phyloP scores from a whole-genome alignment of 495 filamentous ascomycete genomes.

The Aspergillus ellipticus region DNA sequence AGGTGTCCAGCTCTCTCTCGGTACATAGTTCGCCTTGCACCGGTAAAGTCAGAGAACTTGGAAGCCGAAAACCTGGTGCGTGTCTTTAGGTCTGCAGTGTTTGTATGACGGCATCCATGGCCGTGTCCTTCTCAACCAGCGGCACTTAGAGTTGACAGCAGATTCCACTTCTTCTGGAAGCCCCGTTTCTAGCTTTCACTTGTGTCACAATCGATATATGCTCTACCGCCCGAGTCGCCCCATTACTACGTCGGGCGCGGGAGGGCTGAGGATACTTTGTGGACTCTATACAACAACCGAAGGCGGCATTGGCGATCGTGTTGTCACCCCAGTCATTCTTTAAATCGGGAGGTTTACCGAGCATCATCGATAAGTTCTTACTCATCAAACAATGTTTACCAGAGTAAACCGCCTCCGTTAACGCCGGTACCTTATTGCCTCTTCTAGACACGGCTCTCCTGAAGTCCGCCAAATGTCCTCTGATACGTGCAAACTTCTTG shows the following conservation, averaged over 20 bases:
- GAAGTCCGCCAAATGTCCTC: neutral
- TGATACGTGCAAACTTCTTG: conserved; percentile 23
- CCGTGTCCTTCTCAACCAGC: conserved; percentile 26
- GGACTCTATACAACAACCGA: conserved; percentile 39
- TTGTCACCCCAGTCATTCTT: conserved; percentile 21
- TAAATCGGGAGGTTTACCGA: neutral
- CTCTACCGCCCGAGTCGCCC: conserved; percentile 39
- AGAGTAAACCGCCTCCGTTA: neutral
- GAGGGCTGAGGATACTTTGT: conserved; percentile 33
- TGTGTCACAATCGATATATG: conserved; percentile 35
- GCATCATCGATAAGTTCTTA: neutral
- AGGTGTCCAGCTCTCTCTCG: conserved; percentile 11
- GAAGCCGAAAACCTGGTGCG: conserved; percentile 26
- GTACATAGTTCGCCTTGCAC: conserved; percentile 23
- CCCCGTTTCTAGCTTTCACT: conserved; percentile 31
- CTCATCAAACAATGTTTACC: neutral
- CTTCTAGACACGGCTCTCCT: neutral
- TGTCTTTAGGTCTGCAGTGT: conserved; percentile 42
- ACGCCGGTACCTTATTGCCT: neutral
- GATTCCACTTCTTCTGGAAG: conserved; percentile 34
- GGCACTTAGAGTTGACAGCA: conserved; percentile 31
- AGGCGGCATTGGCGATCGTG: conserved; percentile 31
- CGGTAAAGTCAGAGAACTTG: neutral
- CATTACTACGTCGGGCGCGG: conserved; percentile 40
- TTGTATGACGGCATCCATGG: conserved; percentile 33